Conservation (phyloP, 768 basidiomycete species). For the Auricularia auricula-judae region DNA sequence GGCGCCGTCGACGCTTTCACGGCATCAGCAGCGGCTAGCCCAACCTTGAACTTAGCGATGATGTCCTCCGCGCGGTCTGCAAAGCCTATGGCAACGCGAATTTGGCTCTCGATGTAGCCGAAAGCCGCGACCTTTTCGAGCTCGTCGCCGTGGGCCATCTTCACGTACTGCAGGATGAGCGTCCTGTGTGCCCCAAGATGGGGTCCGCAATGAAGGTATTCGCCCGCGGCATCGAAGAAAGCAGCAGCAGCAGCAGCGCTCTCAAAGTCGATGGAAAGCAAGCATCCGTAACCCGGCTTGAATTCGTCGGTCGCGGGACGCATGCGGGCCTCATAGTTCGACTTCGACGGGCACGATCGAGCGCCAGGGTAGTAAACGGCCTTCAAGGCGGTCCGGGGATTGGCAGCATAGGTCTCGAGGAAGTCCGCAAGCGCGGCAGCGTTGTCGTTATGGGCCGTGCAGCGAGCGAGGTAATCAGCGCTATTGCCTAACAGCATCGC, state of each 20-base stretch:
- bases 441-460: neutral
- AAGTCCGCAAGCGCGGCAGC: neutral
- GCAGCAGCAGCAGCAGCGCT: neutral
- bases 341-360: neutral
- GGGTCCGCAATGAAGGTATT: neutral
- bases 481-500: neutral
- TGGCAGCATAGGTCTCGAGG: neutral
- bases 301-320: neutral
- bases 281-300: neutral
- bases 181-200: neutral
- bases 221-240: neutral
- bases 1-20: neutral
- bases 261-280: neutral
- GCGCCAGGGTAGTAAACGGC: neutral
- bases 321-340: neutral
- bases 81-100: neutral
- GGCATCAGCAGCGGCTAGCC: neutral
- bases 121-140: neutral
- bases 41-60: neutral
- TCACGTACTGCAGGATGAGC: neutral
- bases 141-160: neutral
- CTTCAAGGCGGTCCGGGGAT: neutral
- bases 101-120: neutral
- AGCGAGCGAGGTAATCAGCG: neutral
- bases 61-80: neutral